These are phyloP conservation scores for Cystobasidium sp. DNA, from an alignment of 1,284 basidiomycete genomes.

Conservation along the genomic window DNA sequence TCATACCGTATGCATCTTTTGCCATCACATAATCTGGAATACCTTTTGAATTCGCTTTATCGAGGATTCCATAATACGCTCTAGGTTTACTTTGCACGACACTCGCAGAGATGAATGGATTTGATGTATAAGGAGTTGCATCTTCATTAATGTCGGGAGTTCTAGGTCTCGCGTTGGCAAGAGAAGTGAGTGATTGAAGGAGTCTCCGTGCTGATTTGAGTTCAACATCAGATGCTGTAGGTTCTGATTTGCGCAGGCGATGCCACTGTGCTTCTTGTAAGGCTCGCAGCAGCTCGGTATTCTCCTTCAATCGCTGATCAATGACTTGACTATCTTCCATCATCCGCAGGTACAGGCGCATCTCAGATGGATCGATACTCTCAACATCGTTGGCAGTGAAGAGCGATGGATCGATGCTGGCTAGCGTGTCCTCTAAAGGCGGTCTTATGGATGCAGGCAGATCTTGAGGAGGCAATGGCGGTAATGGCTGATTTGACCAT, in stretches of 20 bases:
- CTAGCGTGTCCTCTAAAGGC: background rate
- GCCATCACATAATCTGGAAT: conserved; percentile 34
- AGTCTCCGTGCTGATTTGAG: conserved; percentile 24
- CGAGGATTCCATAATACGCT: conserved; percentile 27
- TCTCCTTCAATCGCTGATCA: conserved; percentile 33
- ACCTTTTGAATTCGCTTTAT: conserved; percentile 1
- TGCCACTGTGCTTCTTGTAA: conserved; percentile 41
- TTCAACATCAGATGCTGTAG: conserved; percentile 14
- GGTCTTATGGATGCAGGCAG: background rate
- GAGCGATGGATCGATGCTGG: conserved; percentile 25
- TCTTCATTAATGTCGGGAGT: background rate
- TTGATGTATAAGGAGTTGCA: background rate
- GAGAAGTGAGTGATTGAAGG: conserved; percentile 5
- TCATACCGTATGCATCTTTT: background rate
- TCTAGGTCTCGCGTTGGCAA: conserved; percentile 38
- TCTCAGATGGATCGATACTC: conserved; percentile 1
- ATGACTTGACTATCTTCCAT: conserved; percentile 30
- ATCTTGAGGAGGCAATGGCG: conserved; percentile 18
- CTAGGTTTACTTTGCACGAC: conserved; percentile 17
- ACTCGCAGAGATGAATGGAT: background rate
- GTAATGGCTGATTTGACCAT: conserved; percentile 29
- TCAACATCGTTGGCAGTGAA: background rate
- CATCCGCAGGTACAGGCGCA: conserved; percentile 4
- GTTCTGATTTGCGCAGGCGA: conserved; percentile 9
- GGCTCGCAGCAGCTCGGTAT: conserved; percentile 18